These are phyloP conservation scores for Trifolium fragiferum DNA, from an alignment of 306 rosid species.

Conservation along the genomic window DNA sequence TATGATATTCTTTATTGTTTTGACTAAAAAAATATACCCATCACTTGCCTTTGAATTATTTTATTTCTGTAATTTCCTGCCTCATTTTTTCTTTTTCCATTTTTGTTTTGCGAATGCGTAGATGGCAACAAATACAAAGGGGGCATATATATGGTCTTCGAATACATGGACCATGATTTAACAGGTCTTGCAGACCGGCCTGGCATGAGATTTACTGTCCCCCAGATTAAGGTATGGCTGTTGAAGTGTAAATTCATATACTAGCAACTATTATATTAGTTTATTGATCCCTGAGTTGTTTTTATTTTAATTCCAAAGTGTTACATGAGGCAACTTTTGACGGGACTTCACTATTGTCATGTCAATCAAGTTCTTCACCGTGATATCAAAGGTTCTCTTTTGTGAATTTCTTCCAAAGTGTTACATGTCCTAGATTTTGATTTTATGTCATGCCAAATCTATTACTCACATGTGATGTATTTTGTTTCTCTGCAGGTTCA, in stretches of 20 bases:
- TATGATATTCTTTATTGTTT: slow-evolving; percentile 21
- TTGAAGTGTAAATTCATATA: background rate
- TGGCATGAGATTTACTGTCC: slow-evolving; percentile 77
- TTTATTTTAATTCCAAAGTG: slow-evolving; percentile 51
- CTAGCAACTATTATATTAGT: slow-evolving; percentile 11
- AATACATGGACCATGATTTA: slow-evolving; percentile 86
- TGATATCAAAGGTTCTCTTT: slow-evolving; percentile 68
- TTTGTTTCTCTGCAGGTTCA: slow-evolving; percentile 60
- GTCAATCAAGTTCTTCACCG: slow-evolving; percentile 75
- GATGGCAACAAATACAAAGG: slow-evolving; percentile 71
- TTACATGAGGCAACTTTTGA: slow-evolving; percentile 73
- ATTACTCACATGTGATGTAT: slow-evolving; percentile 27
- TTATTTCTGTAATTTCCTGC: slow-evolving; percentile 6
- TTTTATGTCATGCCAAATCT: slow-evolving; percentile 6
- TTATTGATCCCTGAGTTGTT: slow-evolving; percentile 16
- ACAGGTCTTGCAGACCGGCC: slow-evolving; percentile 80
- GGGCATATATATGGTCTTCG: slow-evolving; percentile 81
- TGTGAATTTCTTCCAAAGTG: slow-evolving; percentile 10
- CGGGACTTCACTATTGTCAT: slow-evolving; percentile 80
- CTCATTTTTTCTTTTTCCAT: slow-evolving; percentile 6
- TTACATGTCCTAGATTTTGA: slow-evolving; percentile 20
- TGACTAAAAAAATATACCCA: background rate
- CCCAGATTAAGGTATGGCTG: slow-evolving; percentile 68
- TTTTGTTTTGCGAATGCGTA: slow-evolving; percentile 29
- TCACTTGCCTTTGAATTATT: slow-evolving; percentile 1